Percentiles rank a stretch among this genome's conserved stretches.
phyloP scores from a whole-genome alignment of 2,329 filamentous ascomycete genomes.

The Alternaria angustiovoidea region DNA sequence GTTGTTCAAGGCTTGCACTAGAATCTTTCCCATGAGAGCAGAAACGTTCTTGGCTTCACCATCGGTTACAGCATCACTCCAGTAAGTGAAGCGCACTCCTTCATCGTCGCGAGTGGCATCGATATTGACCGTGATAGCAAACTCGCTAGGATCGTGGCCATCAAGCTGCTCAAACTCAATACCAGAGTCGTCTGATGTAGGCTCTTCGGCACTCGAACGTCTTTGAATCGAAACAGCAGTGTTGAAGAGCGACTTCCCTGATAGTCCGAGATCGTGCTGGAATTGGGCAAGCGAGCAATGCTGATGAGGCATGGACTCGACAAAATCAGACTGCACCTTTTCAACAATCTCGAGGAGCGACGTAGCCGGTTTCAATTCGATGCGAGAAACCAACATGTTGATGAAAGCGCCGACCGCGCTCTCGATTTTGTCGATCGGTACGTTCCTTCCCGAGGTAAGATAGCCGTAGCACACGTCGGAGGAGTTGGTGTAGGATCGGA shows the following conservation, averaged over 20 bases:
- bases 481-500: slow-evolving; percentile 40
- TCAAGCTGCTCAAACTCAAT: slow-evolving; percentile 42
- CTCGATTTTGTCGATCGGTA: slow-evolving; percentile 56
- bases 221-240: slow-evolving; percentile 54
- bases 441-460: slow-evolving; percentile 52
- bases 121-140: slow-evolving; percentile 45
- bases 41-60: slow-evolving; percentile 39
- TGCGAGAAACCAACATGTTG: slow-evolving; percentile 50
- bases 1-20: slow-evolving; percentile 31
- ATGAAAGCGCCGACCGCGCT: slow-evolving; percentile 58
- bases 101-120: slow-evolving; percentile 43
- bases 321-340: slow-evolving; percentile 42
- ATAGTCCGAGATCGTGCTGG: slow-evolving; percentile 54
- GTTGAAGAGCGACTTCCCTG: slow-evolving; percentile 55
- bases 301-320: slow-evolving; percentile 43
- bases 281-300: slow-evolving; percentile 55
- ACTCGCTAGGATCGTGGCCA: slow-evolving; percentile 45
- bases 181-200: slow-evolving; percentile 4
- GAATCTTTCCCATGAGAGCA: slow-evolving; percentile 35
- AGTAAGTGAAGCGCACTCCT: slow-evolving; percentile 42
- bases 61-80: slow-evolving; percentile 43
- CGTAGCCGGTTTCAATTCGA: slow-evolving; percentile 21
- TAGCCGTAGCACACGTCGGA: slow-evolving; percentile 50
- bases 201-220: slow-evolving; percentile 20
- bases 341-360: slow-evolving; percentile 34